These are phyloP conservation scores for Epichloe typhina DNA, from an alignment of 2,329 filamentous ascomycete species.

Conservation along the genomic window DNA sequence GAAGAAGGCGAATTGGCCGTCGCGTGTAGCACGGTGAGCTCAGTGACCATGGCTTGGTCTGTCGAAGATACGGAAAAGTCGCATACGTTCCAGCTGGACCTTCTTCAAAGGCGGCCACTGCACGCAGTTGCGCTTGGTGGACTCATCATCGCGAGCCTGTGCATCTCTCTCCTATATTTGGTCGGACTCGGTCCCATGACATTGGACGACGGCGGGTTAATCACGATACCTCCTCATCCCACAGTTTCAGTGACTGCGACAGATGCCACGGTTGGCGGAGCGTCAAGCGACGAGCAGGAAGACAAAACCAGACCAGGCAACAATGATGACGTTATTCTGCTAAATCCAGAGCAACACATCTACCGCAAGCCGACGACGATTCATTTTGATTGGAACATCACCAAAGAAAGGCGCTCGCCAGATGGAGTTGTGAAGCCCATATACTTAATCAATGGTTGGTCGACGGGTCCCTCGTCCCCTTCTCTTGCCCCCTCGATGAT, in stretches of 20 bases:
- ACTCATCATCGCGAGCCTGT: background rate
- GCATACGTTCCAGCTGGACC: background rate
- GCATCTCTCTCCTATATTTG: background rate
- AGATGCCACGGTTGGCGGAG: background rate
- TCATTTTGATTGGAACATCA: conserved; percentile 26
- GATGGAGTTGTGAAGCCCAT: conserved; percentile 37
- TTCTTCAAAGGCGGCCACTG: background rate
- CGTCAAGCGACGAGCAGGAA: background rate
- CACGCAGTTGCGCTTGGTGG: background rate
- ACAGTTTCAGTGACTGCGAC: background rate
- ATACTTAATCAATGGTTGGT: conserved; percentile 34
- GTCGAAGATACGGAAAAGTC: background rate
- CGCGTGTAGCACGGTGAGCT: background rate
- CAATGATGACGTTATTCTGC: conserved; percentile 14
- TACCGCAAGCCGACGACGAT: conserved; percentile 19
- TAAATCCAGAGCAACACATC: conserved; percentile 30
- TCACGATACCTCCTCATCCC: background rate
- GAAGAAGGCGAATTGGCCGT: too few relatives aligned
- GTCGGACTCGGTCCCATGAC: background rate
- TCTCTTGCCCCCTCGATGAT: background rate
- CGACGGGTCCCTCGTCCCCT: too few relatives aligned
- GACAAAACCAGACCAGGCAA: background rate
- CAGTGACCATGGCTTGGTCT: background rate
- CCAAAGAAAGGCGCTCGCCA: conserved; percentile 22
- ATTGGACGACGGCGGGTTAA: background rate